Evolutionary conservation across 225 moss, liverwort and hornwort genomes (phyloP).

Genomic region (Marchantia paleacea): DNA sequence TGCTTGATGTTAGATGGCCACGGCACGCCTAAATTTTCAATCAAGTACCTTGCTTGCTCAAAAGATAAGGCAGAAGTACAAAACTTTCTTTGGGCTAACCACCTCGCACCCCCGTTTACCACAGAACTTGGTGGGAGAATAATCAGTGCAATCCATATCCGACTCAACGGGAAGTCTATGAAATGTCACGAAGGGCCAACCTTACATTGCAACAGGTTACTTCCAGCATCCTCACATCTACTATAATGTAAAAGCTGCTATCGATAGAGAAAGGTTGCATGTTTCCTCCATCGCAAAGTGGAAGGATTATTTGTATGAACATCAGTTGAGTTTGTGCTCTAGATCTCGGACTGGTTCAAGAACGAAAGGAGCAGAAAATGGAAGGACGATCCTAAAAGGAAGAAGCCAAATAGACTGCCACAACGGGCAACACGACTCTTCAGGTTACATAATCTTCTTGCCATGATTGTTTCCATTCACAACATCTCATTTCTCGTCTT

Average conservation of each 20-base stretch:
- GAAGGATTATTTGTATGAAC: no score
- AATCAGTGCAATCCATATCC: neutral
- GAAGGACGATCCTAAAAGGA: neutral
- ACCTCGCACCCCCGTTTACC: neutral
- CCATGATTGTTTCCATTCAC: no score
- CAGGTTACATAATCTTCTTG: neutral
- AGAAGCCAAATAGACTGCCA: neutral
- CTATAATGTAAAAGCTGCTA: neutral
- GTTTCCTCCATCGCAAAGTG: no score
- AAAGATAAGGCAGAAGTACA: no score
- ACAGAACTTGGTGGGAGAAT: neutral
- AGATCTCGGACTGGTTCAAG: slow-evolving; percentile 6
- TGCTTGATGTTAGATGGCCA: no score
- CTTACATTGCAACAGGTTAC: neutral
- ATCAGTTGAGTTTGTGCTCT: neutral
- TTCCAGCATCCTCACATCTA: neutral
- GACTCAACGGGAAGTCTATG: neutral
- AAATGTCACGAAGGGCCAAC: neutral
- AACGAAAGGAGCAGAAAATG: slow-evolving; percentile 7
- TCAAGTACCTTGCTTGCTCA: no score
- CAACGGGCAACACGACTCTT: neutral
- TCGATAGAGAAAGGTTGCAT: neutral
- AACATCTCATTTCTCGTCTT: no score
- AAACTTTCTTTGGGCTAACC: neutral
- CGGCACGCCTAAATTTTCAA: no score